These are phyloP conservation scores for Aureobasidium pullulans DNA, from an alignment of 2,329 filamentous ascomycete species.

Conservation along the genomic window DNA sequence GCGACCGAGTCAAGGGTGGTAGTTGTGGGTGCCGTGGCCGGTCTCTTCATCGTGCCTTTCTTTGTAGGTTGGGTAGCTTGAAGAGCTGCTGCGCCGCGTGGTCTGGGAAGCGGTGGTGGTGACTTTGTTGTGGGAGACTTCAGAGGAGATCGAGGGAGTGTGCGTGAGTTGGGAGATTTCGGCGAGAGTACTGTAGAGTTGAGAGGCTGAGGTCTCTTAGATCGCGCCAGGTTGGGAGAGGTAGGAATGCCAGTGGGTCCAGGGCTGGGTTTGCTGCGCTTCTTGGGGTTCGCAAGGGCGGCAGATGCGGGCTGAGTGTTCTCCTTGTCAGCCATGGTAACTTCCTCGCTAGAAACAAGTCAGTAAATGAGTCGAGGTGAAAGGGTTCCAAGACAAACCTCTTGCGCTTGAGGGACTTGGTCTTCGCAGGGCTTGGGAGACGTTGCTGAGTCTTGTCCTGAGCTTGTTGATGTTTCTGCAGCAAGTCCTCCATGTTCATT, in stretches of 20 bases:
- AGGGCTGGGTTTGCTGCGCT: conserved; percentile 42
- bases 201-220: conserved; percentile 31
- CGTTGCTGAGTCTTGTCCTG: conserved; percentile 21
- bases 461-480: conserved; percentile 44
- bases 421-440: conserved; percentile 5
- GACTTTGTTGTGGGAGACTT: conserved; percentile 32
- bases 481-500: conserved; percentile 72
- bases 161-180: conserved; percentile 71
- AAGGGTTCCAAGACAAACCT: conserved; percentile 24
- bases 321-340: conserved; percentile 63
- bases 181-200: conserved; percentile 64
- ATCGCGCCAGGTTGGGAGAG: conserved; percentile 19
- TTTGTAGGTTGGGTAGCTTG: background rate
- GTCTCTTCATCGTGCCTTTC: conserved; percentile 8
- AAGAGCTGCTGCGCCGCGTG: background rate
- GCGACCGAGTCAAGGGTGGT: conserved; percentile 44
- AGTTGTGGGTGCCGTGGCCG: conserved; percentile 18
- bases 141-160: conserved; percentile 51
- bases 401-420: conserved; percentile 23
- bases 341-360: conserved; percentile 49
- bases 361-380: conserved; percentile 20
- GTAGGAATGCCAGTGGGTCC: conserved; percentile 21
- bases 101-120: conserved; percentile 7
- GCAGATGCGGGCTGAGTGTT: conserved; percentile 52
- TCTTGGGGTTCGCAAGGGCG: conserved; percentile 60